phyloP scores from a whole-genome alignment of 371 early-diverging fungal genomes.

The Mucor lusitanicus region DNA sequence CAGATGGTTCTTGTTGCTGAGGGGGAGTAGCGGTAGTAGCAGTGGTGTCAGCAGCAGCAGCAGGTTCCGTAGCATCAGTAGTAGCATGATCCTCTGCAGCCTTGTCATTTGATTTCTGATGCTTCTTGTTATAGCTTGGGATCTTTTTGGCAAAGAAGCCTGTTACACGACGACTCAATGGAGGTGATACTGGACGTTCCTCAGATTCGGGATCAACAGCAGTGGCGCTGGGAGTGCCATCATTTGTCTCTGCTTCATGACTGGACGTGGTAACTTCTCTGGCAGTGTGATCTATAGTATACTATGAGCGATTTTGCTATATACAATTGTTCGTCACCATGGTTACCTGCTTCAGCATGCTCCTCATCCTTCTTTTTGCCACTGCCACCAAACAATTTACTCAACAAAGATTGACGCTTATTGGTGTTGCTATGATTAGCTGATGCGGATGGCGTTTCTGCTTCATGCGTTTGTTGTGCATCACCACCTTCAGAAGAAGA shows the following conservation, averaged over 20 bases:
- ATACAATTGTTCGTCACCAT: neutral
- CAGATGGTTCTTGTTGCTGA: neutral
- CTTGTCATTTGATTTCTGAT: slow-evolving; percentile 10
- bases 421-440: slow-evolving; percentile 8
- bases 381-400: slow-evolving; percentile 17
- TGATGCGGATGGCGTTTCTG: slow-evolving; percentile 18
- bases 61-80: neutral
- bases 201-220: neutral
- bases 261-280: neutral
- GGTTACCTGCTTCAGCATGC: slow-evolving; percentile 1
- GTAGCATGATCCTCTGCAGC: slow-evolving; percentile 8
- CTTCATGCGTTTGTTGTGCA: slow-evolving; percentile 5
- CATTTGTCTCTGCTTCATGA: neutral
- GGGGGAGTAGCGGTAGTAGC: neutral
- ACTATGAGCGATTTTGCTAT: neutral
- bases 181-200: slow-evolving; percentile 15
- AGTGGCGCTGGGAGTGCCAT: neutral
- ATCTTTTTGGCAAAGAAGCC: slow-evolving; percentile 18
- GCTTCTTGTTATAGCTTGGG: slow-evolving; percentile 13
- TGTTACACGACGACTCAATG: slow-evolving; percentile 23
- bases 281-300: neutral
- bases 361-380: slow-evolving; percentile 22
- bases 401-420: slow-evolving; percentile 27
- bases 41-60: neutral
- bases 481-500: neutral